A percentile compares a stretch with the other conserved stretches of the same genome.
Conservation (phyloP, 768 basidiomycete species). For the Rhodotorula babjevae region DNA sequence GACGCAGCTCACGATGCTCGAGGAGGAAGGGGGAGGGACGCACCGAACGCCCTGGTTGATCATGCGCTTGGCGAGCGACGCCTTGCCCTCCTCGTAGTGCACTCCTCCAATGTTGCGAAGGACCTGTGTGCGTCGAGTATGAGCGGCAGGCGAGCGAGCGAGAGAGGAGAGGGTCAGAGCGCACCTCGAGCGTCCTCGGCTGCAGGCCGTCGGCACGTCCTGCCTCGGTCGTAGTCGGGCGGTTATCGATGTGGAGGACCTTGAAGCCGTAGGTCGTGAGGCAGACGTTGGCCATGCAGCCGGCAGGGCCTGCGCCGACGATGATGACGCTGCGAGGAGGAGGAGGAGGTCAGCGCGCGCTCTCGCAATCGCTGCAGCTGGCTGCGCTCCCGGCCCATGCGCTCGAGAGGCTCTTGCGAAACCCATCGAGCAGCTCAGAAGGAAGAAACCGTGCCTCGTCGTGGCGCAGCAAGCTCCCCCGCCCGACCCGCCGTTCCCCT, state of each 20-base stretch:
- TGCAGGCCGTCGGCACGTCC: slow-evolving; percentile 39
- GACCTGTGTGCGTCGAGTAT: slow-evolving; percentile 28
- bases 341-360: background rate
- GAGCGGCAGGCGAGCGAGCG: background rate
- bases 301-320: slow-evolving; percentile 40
- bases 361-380: background rate
- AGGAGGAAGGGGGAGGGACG: background rate
- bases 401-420: accelerated
- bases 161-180: background rate
- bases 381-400: background rate
- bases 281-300: slow-evolving; percentile 41
- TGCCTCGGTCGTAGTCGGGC: slow-evolving; percentile 22
- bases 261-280: slow-evolving; percentile 40
- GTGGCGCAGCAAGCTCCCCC: background rate
- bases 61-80: slow-evolving; percentile 40
- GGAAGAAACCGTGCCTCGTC: background rate
- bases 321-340: slow-evolving; percentile 17
- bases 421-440: no score
- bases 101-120: slow-evolving; percentile 42
- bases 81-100: slow-evolving; percentile 37
- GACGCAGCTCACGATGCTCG: background rate
- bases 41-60: slow-evolving; percentile 42
- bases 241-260: slow-evolving; percentile 40
- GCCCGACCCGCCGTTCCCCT: no score
- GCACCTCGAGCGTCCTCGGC: slow-evolving; percentile 40